phyloP scores from a whole-genome alignment of 805 yeast genomes.

The Candida xiaguanensis region DNA sequence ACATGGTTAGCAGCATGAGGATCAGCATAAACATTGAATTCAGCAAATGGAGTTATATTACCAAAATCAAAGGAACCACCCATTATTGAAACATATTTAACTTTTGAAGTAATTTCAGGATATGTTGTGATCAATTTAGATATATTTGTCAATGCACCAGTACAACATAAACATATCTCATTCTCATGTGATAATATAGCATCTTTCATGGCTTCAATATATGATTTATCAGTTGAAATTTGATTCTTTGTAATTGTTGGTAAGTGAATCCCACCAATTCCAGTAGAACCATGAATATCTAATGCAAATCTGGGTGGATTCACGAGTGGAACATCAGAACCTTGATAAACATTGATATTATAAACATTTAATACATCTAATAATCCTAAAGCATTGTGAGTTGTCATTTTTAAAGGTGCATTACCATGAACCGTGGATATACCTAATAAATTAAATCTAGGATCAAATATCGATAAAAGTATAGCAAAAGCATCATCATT shows the following conservation, averaged over 20 bases:
- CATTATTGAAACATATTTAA: constrained; percentile 64
- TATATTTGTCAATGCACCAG: constrained; percentile 76
- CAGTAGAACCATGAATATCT: constrained; percentile 69
- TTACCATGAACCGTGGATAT: constrained; percentile 78
- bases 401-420: constrained; percentile 59
- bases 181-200: constrained; percentile 45
- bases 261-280: constrained; percentile 70
- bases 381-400: constrained; percentile 64
- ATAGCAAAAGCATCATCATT: constrained; percentile 85
- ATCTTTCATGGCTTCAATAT: constrained; percentile 33
- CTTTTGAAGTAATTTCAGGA: constrained; percentile 50
- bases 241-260: constrained; percentile 37
- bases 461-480: constrained; percentile 57
- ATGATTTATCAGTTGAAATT: constrained; percentile 17
- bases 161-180: constrained; percentile 59
- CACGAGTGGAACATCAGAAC: constrained; percentile 56
- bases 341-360: constrained; percentile 64
- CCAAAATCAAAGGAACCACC: constrained; percentile 65
- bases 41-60: constrained; percentile 53
- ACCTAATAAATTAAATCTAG: constrained; percentile 57
- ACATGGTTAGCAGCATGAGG: constrained; percentile 69
- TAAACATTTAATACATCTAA: constrained; percentile 52
- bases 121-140: constrained; percentile 50
- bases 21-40: constrained; percentile 74
- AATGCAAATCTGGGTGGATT: constrained; percentile 52